These are phyloP conservation scores for Bruguiera parviflora DNA, from an alignment of 345 rosid genomes.

Conservation along the genomic window DNA sequence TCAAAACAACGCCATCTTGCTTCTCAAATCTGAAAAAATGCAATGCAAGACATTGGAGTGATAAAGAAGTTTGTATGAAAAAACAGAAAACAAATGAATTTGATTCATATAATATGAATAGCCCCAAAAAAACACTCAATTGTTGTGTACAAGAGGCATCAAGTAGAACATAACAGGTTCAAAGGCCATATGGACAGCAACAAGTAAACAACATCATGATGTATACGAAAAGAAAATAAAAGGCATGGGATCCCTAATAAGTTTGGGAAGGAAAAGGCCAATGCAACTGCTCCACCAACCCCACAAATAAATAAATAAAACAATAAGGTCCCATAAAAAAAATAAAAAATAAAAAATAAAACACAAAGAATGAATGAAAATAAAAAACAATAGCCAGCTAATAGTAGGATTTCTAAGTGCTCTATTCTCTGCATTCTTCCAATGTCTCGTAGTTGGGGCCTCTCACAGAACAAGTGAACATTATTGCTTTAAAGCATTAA, in stretches of 20 bases:
- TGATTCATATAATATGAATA: not conserved
- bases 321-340: not conserved
- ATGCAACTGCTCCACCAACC: too few species aligned
- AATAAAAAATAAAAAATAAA: not conserved
- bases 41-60: slow-evolving; percentile 7
- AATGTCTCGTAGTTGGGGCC: not conserved
- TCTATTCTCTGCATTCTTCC: not conserved
- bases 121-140: not conserved
- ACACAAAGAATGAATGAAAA: not conserved
- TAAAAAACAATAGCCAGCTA: not conserved
- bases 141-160: not conserved
- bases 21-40: slow-evolving; percentile 72
- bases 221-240: too few species aligned
- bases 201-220: too few species aligned
- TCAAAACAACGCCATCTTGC: slow-evolving; percentile 97
- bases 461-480: not conserved
- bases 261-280: too few species aligned
- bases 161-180: too few species aligned
- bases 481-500: slow-evolving; percentile 13
- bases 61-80: slow-evolving; percentile 2
- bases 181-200: too few species aligned
- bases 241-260: too few species aligned
- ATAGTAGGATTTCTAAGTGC: not conserved
- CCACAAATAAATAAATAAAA: too few species aligned
- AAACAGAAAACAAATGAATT: not conserved